Evolutionary conservation across 306 rosid species (phyloP), one percentile per base, ranked within the genome.

Genomic region (Malus sieversii): DNA sequence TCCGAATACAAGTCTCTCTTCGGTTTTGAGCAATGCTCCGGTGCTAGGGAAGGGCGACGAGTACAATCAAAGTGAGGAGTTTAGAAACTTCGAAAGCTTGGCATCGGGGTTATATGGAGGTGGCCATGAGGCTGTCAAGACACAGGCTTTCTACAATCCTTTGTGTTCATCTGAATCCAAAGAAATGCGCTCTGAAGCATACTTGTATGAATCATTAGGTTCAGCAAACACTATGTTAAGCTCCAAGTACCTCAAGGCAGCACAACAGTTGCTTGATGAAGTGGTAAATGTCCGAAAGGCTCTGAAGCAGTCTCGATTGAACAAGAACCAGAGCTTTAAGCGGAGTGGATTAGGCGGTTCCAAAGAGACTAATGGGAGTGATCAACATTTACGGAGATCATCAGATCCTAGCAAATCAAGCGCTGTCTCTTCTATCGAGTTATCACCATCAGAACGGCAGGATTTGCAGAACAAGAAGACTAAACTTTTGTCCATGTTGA

Each of bases 201-300:
- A 72, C 65, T 46, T 78, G 66, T 84, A 82, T 6, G 81, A 88
- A 53, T 81, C 86, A 11, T 38, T 65, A 2, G 85, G 80, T 55
- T 82, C 83, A 27, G 25, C 86, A 0, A 84, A 84, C 79, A 76
- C 58, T 32, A 73, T 29, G 40, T 70, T 82, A 19, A 87, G 84
- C 84, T 80, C 86, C 0, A 85, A 84, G 57, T 92, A 89, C 80
- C 84, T 95, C 64, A 88, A 84, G 84, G 92, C 93, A 45, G 87
- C 91, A 14, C 97, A 90, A 78, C 90, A 87, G 53, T 82, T 95
- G 83, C 99, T 95, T 60, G 93, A 90, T 73, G 97, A 95, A 81
- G 78, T 89, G 72, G 97, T 89, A 66, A 95, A 82, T 82, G 86
- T 90, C 16, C 83, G 88, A 71, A 87, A 83, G 82, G 93, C 91